Evolutionary conservation across 805 yeast genomes (phyloP).

Genomic region (Metschnikowia dekortorum): DNA sequence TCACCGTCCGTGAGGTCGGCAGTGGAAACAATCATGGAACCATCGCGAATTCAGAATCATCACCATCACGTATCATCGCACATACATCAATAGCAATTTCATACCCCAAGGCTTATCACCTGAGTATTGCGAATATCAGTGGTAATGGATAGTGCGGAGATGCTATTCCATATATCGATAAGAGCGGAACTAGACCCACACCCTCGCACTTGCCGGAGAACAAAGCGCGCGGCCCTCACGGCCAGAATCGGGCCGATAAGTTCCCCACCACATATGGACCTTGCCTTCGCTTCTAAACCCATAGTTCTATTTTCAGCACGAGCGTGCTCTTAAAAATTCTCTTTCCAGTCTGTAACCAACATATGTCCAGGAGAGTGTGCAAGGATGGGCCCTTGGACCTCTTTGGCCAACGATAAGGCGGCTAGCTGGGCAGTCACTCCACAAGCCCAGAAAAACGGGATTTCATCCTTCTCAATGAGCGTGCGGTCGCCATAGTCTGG

Average conservation of each 20-base stretch:
- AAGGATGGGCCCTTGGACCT: conserved; percentile 27
- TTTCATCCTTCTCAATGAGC: conserved; percentile 27
- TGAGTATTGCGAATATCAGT: not conserved
- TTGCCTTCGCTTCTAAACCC: not conserved
- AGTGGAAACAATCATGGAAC: not conserved
- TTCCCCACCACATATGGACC: not conserved
- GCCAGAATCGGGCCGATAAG: not conserved
- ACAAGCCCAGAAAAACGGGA: conserved; percentile 44
- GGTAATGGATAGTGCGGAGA: not conserved
- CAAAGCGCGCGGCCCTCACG: not conserved
- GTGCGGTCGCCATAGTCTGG: conserved; percentile 38
- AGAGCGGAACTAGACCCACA: conserved; percentile 1
- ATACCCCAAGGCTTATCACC: conserved; percentile 12
- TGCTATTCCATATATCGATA: not conserved
- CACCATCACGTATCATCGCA: not conserved
- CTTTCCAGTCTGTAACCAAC: conserved; percentile 30
- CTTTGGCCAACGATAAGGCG: conserved; percentile 21
- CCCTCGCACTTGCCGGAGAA: not conserved
- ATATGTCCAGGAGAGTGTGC: conserved; percentile 36
- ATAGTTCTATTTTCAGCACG: not conserved
- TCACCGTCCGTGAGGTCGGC: conserved; percentile 16
- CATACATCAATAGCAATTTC: conserved; percentile 19
- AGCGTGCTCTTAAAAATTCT: conserved; percentile 1
- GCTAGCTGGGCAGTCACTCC: conserved; percentile 41
- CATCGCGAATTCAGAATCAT: too few species aligned